phyloP scores from a whole-genome alignment of 345 rosid genomes.

The Aethionema arabicum region DNA sequence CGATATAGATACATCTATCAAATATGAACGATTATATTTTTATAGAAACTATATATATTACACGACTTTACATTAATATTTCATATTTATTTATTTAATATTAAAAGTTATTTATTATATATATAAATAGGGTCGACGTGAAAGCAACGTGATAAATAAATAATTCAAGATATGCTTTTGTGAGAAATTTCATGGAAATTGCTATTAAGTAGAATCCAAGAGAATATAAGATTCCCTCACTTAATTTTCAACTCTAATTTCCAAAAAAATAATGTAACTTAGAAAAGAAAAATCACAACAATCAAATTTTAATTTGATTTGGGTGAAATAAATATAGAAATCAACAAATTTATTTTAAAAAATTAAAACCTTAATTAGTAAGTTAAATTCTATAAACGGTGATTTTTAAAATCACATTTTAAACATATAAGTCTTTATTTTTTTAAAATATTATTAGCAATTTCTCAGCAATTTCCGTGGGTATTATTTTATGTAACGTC shows the following conservation, averaged over 20 bases:
- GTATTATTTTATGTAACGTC: slow-evolving; percentile 16
- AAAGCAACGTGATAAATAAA: slow-evolving; percentile 20
- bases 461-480: slow-evolving; percentile 35
- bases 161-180: slow-evolving; percentile 6
- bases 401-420: slow-evolving; percentile 7
- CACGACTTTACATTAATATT: no score
- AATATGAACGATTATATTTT: no score
- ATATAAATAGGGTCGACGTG: not conserved
- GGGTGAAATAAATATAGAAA: no score
- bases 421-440: not conserved
- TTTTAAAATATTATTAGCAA: slow-evolving; percentile 16
- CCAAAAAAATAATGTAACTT: no score
- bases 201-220: slow-evolving; percentile 31
- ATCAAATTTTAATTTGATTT: no score
- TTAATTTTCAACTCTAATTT: slow-evolving; percentile 12
- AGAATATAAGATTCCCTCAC: slow-evolving; percentile 16
- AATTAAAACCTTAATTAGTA: no score
- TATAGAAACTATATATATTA: no score
- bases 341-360: no score
- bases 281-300: no score
- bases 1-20: no score
- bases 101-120: no score
- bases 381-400: not conserved
- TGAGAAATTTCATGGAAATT: slow-evolving; percentile 34
- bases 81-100: no score